Conservation (phyloP, 1,139 yeast species). For the Yamadazyma mexicana region DNA sequence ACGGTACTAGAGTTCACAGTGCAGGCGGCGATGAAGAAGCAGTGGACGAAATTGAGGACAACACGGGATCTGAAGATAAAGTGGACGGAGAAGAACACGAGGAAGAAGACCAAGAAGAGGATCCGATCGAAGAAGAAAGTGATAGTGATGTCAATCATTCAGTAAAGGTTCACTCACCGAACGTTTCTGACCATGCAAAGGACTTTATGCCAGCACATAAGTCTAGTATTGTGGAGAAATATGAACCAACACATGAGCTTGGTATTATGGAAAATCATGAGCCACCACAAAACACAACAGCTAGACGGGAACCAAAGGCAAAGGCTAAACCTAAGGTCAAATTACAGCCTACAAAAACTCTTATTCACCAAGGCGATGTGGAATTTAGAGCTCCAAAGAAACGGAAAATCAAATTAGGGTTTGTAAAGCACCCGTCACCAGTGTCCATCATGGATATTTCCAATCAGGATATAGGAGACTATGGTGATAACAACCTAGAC, state of each 20-base stretch:
- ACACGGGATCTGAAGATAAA: not conserved
- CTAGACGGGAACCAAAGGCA: not conserved
- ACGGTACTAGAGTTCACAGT: not conserved
- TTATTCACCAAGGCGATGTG: conserved; percentile 2
- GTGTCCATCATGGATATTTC: conserved; percentile 27
- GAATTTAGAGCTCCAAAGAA: conserved; percentile 10
- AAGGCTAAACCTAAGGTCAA: conserved; percentile 1
- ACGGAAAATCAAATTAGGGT: conserved; percentile 13
- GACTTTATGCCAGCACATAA: not conserved
- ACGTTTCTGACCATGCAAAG: too few species aligned
- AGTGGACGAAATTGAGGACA: too few species aligned
- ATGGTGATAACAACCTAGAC: conserved; percentile 33
- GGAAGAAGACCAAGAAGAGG: conserved; percentile 2
- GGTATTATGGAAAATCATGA: not conserved
- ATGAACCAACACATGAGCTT: too few species aligned
- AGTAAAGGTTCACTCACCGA: too few species aligned
- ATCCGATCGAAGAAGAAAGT: conserved; percentile 1
- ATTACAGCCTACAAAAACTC: conserved; percentile 3
- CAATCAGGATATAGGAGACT: conserved; percentile 37
- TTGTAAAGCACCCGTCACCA: conserved; percentile 14
- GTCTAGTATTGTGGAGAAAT: too few species aligned
- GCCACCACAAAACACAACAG: conserved; percentile 1
- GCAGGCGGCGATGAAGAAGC: too few species aligned
- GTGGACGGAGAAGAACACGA: conserved; percentile 3
- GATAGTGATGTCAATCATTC: too few species aligned